phyloP scores from a whole-genome alignment of 768 basidiomycete species.

The Pleurotus djamor region DNA sequence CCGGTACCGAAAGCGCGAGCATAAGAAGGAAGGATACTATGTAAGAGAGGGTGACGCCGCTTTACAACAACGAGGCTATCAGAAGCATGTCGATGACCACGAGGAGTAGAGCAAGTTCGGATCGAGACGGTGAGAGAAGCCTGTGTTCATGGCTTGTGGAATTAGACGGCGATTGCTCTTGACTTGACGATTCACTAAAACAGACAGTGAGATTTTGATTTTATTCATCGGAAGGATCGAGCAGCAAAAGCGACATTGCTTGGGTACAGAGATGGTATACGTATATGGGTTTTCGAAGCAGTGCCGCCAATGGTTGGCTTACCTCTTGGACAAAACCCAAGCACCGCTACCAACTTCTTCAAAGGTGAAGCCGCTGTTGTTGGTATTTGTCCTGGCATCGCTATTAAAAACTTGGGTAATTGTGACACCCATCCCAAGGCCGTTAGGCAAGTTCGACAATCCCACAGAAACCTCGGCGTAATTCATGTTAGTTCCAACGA shows the following conservation, averaged over 20 bases:
- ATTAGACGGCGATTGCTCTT: not conserved
- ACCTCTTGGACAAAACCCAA: conserved; percentile 7
- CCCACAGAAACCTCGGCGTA: conserved; percentile 30
- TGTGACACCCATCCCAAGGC: not conserved
- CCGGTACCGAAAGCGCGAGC: no score
- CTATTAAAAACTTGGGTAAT: conserved; percentile 19
- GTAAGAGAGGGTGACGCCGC: not conserved
- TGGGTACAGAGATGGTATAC: not conserved
- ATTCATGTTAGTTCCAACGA: conserved; percentile 52
- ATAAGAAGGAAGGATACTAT: no score
- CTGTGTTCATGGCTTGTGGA: not conserved
- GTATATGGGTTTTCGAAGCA: not conserved
- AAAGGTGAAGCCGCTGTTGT: conserved; percentile 13
- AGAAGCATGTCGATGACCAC: not conserved
- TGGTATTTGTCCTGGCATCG: conserved; percentile 14
- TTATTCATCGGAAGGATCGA: not conserved
- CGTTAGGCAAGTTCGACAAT: conserved; percentile 19
- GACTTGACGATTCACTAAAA: not conserved
- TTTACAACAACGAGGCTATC: not conserved
- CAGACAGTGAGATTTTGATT: not conserved
- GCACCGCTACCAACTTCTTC: conserved; percentile 9
- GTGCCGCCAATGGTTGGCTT: not conserved
- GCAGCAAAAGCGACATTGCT: not conserved
- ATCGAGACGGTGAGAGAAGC: not conserved
- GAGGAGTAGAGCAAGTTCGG: not conserved